A percentile compares a stretch with the other conserved stretches of the same genome.
Evolutionary conservation across 192 early-diverging fungal genomes (phyloP).

Genomic region (Coemansia sp.): DNA sequence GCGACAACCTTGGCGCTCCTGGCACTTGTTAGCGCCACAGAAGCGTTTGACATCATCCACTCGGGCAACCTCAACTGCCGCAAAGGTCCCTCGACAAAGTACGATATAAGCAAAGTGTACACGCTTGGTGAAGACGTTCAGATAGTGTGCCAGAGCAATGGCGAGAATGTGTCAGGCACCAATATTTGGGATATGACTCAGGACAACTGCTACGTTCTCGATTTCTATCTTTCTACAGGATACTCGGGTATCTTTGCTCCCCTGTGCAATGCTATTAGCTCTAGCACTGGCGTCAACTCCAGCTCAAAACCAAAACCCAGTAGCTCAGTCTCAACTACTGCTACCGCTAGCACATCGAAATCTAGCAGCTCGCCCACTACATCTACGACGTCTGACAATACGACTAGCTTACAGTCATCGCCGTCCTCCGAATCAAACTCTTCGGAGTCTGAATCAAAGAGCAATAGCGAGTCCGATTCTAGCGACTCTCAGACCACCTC

Average conservation of each 20-base stretch:
- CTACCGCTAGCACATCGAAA: background rate
- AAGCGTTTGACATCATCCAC: constrained; percentile 34
- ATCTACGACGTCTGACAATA: background rate
- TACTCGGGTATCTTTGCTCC: constrained; percentile 21
- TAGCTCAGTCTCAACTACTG: background rate
- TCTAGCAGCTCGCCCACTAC: background rate
- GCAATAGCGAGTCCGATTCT: background rate
- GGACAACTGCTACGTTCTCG: constrained; percentile 50
- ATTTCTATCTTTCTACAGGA: constrained; percentile 49
- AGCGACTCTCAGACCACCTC: background rate
- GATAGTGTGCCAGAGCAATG: constrained; percentile 40
- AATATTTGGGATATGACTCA: constrained; percentile 48
- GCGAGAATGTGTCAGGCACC: constrained; percentile 26
- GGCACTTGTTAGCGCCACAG: constrained; percentile 16
- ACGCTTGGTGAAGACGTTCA: constrained; percentile 37
- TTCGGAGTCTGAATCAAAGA: background rate
- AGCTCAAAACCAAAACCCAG: background rate
- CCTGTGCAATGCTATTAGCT: constrained; percentile 5
- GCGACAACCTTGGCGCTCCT: constrained; percentile 3
- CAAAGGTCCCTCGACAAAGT: constrained; percentile 23
- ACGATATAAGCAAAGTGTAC: constrained; percentile 35
- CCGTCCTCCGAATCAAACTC: background rate
- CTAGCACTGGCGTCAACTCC: background rate
- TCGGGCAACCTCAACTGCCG: constrained; percentile 50
- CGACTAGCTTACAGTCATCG: background rate